Conservation (phyloP, 1,139 yeast species). For the Lodderomyces beijingensis region DNA sequence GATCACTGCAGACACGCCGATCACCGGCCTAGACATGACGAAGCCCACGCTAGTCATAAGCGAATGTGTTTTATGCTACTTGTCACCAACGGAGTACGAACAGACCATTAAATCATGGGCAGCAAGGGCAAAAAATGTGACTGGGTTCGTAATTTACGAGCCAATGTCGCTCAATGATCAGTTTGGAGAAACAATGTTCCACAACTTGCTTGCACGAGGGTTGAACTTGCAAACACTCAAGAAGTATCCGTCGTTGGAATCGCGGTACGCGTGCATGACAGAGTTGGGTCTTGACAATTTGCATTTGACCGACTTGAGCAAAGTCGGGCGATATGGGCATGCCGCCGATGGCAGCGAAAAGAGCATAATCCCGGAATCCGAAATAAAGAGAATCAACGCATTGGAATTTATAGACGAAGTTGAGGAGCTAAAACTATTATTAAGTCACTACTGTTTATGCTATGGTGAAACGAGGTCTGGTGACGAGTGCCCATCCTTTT, state of each 20-base stretch:
- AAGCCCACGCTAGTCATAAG: constrained; percentile 72
- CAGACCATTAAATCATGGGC: constrained; percentile 44
- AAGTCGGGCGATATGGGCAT: constrained; percentile 44
- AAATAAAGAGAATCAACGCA: constrained; percentile 48
- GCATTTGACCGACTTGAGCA: constrained; percentile 52
- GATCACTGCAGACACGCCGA: constrained; percentile 12
- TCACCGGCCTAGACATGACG: constrained; percentile 23
- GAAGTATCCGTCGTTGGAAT: constrained; percentile 31
- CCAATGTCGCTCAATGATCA: constrained; percentile 74
- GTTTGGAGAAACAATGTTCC: constrained; percentile 81
- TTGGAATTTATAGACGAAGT: constrained; percentile 85
- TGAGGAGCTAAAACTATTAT: constrained; percentile 74
- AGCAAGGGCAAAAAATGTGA: constrained; percentile 14
- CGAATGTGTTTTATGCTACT: constrained; percentile 88
- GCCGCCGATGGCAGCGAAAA: constrained; percentile 24
- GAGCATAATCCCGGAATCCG: constrained; percentile 44
- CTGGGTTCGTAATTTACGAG: constrained; percentile 66
- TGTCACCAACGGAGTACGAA: constrained; percentile 55
- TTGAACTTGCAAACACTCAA: constrained; percentile 58
- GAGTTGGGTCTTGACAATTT: constrained; percentile 15
- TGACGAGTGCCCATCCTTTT: too few species aligned
- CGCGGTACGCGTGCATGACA: constrained; percentile 39
- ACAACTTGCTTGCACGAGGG: constrained; percentile 66
- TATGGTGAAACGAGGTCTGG: constrained; percentile 26
- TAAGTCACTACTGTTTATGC: constrained; percentile 65